Evolutionary conservation across 495 filamentous ascomycete genomes (phyloP).

Genomic region (Eremomyces bilateralis): DNA sequence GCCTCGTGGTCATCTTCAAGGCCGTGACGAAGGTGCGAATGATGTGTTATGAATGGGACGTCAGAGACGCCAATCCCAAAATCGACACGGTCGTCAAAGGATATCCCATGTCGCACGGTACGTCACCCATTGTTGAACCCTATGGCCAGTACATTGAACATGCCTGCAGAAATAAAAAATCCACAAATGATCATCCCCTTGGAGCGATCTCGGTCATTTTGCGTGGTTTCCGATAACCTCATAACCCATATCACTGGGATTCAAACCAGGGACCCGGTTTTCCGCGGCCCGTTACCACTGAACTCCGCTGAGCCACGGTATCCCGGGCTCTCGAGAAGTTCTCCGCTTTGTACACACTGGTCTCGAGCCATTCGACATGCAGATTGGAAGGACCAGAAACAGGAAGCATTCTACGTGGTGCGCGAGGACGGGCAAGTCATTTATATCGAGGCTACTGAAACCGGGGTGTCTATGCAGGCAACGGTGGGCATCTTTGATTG

Average conservation of each 20-base stretch:
- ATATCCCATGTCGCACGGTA: too few species aligned
- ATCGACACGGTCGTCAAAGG: too few species aligned
- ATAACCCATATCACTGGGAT: too few species aligned
- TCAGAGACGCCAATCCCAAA: too few species aligned
- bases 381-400: conserved; percentile 3
- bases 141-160: too few species aligned
- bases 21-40: too few species aligned
- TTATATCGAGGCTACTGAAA: conserved; percentile 24
- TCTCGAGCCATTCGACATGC: conserved; percentile 9
- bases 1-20: too few species aligned
- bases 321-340: conserved; percentile 2
- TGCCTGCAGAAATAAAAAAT: neutral
- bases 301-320: too few species aligned
- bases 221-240: neutral
- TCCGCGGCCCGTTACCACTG: too few species aligned
- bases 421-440: conserved; percentile 33
- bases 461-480: neutral
- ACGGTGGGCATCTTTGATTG: conserved; percentile 36
- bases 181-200: neutral
- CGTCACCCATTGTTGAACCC: too few species aligned
- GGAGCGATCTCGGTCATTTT: neutral
- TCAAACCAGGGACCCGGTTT: too few species aligned
- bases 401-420: conserved; percentile 17
- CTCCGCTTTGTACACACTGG: conserved; percentile 18
- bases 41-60: too few species aligned